Evolutionary conservation across 2,329 filamentous ascomycete genomes (phyloP).

Genomic region (Pseudocercospora ulei): DNA sequence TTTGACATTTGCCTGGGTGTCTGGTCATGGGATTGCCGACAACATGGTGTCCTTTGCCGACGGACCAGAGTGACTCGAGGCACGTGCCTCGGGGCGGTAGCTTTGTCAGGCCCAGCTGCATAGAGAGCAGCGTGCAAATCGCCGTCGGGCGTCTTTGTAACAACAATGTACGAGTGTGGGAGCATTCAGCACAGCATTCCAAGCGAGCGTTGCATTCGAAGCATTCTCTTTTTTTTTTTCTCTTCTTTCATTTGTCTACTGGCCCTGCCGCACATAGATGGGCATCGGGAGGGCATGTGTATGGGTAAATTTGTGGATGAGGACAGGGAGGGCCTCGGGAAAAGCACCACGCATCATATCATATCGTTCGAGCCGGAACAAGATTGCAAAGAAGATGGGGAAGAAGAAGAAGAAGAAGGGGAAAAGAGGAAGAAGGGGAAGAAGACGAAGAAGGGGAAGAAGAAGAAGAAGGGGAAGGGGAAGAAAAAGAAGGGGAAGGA

Average conservation of each 20-base stretch:
- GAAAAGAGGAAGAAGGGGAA: constrained; percentile 2
- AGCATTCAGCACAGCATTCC: constrained; percentile 30
- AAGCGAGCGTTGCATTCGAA: constrained; percentile 30
- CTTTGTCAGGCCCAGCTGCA: constrained; percentile 16
- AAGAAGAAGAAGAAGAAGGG: neutral
- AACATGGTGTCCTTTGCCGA: constrained; percentile 8
- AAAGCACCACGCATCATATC: too few relatives aligned
- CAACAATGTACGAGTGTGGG: constrained; percentile 26
- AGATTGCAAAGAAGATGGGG: constrained; percentile 3
- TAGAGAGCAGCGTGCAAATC: constrained; percentile 5
- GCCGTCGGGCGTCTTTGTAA: constrained; percentile 6
- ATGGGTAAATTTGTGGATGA: constrained; percentile 11
- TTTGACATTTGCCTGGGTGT: too few relatives aligned
- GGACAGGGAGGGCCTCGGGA: constrained; percentile 3
- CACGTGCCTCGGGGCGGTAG: neutral
- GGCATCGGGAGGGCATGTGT: constrained; percentile 16
- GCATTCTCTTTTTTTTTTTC: constrained; percentile 19
- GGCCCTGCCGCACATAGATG: constrained; percentile 13
- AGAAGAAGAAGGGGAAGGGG: too few relatives aligned
- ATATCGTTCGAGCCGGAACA: constrained; percentile 7
- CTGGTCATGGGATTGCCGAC: neutral
- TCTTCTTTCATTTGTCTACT: constrained; percentile 27
- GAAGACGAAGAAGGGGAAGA: neutral
- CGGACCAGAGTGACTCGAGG: neutral
- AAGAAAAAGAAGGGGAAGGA: constrained; percentile 7